A percentile compares a stretch with the other conserved stretches of the same genome.
phyloP scores from a whole-genome alignment of 2,329 filamentous ascomycete genomes.

The Karstenula rhodostoma region DNA sequence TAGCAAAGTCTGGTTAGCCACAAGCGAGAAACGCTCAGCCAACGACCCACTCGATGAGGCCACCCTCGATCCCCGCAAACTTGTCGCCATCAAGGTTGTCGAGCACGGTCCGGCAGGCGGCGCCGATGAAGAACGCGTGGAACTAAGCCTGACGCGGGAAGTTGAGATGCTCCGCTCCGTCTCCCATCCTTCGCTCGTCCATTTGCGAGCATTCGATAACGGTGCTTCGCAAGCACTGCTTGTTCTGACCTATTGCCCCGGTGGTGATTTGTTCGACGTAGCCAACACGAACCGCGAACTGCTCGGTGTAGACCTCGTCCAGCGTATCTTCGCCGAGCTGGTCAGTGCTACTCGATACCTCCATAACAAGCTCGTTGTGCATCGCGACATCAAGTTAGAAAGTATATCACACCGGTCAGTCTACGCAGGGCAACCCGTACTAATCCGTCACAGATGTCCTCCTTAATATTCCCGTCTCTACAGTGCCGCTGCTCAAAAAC shows the following conservation, averaged over 20 bases:
- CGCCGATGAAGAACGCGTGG: conserved; percentile 89
- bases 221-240: conserved; percentile 83
- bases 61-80: conserved; percentile 71
- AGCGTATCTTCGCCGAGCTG: conserved; percentile 89
- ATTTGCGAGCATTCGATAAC: conserved; percentile 90
- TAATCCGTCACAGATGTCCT: conserved; percentile 74
- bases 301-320: conserved; percentile 73
- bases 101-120: conserved; percentile 94
- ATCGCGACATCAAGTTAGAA: conserved; percentile 97
- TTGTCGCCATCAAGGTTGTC: conserved; percentile 95
- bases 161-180: conserved; percentile 91
- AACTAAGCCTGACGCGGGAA: conserved; percentile 92
- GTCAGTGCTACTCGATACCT: conserved; percentile 86
- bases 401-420: conserved; percentile 67
- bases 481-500: conserved; percentile 70
- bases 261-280: conserved; percentile 93
- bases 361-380: conserved; percentile 85
- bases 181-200: conserved; percentile 87
- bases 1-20: conserved; percentile 90
- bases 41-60: conserved; percentile 56
- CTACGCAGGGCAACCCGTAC: conserved; percentile 31
- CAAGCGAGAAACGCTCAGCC: conserved; percentile 69
- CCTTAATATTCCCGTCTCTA: conserved; percentile 77
- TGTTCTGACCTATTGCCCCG: conserved; percentile 89
- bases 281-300: conserved; percentile 75